Percentiles rank a stretch among this genome's conserved stretches.
phyloP scores from a whole-genome alignment of 1,284 basidiomycete species.

The Sporisorium iseilematis-ciliati region DNA sequence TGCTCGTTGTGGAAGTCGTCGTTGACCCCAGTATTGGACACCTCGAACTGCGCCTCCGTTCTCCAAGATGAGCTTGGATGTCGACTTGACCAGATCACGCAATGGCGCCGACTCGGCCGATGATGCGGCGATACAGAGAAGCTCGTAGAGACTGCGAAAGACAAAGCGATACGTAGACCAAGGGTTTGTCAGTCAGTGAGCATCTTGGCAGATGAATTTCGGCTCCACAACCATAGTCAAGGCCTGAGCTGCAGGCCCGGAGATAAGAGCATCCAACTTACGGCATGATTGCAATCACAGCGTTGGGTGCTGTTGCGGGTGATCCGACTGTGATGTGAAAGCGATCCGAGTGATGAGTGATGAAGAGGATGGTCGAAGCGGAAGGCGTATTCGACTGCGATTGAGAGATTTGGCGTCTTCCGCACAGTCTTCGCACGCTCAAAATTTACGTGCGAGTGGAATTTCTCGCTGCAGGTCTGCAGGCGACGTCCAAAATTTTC shows the following conservation, averaged over 20 bases:
- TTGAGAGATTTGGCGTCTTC: conserved; percentile 4
- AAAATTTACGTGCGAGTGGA: conserved; percentile 7
- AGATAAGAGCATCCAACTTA: conserved; percentile 12
- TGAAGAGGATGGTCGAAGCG: not conserved
- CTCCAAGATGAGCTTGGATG: conserved; percentile 80
- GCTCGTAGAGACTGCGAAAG: conserved; percentile 65
- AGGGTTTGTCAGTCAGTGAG: not conserved
- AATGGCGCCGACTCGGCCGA: conserved; percentile 74
- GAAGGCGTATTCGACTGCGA: not conserved
- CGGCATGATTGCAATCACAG: conserved; percentile 24
- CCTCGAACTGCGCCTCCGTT: conserved; percentile 83
- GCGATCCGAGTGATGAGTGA: not conserved
- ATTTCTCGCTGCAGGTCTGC: conserved; percentile 9
- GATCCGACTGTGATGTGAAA: not conserved
- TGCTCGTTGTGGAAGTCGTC: conserved; percentile 82
- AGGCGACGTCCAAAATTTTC: conserved; percentile 1
- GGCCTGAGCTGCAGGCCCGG: not conserved
- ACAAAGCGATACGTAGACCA: too few relatives aligned
- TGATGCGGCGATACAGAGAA: conserved; percentile 66
- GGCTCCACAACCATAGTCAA: not conserved
- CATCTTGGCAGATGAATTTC: not conserved
- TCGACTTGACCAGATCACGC: conserved; percentile 80
- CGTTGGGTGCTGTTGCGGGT: not conserved
- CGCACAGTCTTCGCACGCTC: not conserved
- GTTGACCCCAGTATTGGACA: conserved; percentile 81